phyloP scores from a whole-genome alignment of 2,329 filamentous ascomycete species.

The Cytospora piceicola region DNA sequence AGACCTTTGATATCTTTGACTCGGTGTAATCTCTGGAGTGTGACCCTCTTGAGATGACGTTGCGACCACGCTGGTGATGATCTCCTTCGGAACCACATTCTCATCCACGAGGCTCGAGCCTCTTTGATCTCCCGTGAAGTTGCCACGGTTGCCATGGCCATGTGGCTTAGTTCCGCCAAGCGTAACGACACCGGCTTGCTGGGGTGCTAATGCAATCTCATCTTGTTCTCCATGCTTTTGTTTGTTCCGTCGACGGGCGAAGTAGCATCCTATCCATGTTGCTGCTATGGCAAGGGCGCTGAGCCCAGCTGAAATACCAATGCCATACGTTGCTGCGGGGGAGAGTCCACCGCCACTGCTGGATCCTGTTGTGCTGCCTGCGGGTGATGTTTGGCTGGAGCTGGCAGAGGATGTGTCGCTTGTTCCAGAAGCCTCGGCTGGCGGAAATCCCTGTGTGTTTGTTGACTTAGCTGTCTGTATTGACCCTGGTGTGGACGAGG shows the following conservation, averaged over 20 bases:
- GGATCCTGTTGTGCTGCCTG: not conserved
- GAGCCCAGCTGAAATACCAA: conserved; percentile 6
- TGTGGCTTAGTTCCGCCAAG: not conserved
- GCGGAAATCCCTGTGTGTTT: not conserved
- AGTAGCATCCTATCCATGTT: not conserved
- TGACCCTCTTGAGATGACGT: not conserved
- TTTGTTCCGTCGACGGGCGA: not conserved
- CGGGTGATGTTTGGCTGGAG: not conserved
- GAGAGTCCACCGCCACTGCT: not conserved
- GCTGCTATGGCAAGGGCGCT: not conserved
- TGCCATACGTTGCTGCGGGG: not conserved
- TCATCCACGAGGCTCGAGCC: not conserved
- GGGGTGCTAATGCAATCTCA: not conserved
- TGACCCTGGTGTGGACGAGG: not conserved
- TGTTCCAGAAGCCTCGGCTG: not conserved
- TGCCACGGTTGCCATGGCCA: not conserved
- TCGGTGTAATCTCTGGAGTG: not conserved
- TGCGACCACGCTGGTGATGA: not conserved
- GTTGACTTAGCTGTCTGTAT: conserved; percentile 6
- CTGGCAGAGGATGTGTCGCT: not conserved
- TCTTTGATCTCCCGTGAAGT: not conserved
- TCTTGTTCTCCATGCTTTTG: not conserved
- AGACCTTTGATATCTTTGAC: not conserved
- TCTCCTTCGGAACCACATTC: not conserved
- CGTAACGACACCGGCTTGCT: not conserved